phyloP scores from a whole-genome alignment of 2,329 filamentous ascomycete species.

The Grosmannia huntii region DNA sequence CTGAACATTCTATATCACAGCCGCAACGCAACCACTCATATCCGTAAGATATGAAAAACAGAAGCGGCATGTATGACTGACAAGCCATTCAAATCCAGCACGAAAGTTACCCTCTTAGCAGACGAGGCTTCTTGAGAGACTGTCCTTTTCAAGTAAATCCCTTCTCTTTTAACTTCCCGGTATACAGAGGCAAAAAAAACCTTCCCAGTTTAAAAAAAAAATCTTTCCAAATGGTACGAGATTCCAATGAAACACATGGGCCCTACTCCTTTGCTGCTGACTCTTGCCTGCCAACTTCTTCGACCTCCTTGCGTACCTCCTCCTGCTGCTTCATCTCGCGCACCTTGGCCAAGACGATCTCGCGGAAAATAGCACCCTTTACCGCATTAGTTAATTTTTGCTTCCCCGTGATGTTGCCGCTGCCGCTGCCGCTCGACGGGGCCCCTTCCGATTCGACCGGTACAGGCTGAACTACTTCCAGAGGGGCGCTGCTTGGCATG shows the following conservation, averaged over 20 bases:
- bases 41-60: not conserved
- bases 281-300: constrained; percentile 42
- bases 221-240: not conserved
- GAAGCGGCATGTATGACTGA: too few relatives aligned
- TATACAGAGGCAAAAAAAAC: not conserved
- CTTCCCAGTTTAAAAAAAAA: not conserved
- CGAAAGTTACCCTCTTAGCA: too few relatives aligned
- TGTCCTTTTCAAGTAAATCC: not conserved
- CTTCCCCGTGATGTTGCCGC: constrained; percentile 22
- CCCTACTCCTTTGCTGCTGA: not conserved
- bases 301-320: constrained; percentile 52
- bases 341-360: constrained; percentile 89
- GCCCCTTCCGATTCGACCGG: not conserved
- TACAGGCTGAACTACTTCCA: not conserved
- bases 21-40: too few relatives aligned
- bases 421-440: constrained; percentile 14
- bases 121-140: too few relatives aligned
- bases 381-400: constrained; percentile 33
- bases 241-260: not conserved
- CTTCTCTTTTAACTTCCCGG: not conserved
- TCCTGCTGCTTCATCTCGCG: constrained; percentile 83
- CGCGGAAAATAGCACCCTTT: constrained; percentile 71
- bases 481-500: constrained; percentile 24
- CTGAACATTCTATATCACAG: too few relatives aligned
- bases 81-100: not conserved